Conservation (phyloP, 208 protist genomes). For the Tritrichomonas foetus region DNA sequence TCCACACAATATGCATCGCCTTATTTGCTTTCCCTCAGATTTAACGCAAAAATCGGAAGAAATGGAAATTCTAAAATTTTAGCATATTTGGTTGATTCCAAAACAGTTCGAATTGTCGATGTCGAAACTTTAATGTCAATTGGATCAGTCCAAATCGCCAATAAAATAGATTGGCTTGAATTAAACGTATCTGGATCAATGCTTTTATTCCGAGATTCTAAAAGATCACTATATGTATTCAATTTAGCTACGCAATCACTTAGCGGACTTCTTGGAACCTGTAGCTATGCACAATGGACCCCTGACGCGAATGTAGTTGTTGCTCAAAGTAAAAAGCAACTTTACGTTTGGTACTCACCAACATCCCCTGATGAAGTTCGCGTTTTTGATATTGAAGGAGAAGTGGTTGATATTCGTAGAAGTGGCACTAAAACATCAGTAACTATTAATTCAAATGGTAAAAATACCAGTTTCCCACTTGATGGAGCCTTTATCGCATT, state of each 20-base stretch:
- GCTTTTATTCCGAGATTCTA: background rate
- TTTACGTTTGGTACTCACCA: background rate
- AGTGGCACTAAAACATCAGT: background rate
- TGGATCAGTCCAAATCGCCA: background rate
- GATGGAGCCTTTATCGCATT: background rate
- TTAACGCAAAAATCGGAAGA: background rate
- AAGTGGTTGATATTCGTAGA: background rate
- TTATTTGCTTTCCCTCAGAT: background rate
- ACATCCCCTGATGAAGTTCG: background rate
- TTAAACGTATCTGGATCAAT: conserved; percentile 20
- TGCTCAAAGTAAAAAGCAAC: background rate
- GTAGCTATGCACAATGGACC: conserved; percentile 15
- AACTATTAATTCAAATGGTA: background rate
- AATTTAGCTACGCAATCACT: background rate
- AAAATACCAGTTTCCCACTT: background rate
- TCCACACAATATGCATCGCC: background rate
- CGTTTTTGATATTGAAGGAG: background rate
- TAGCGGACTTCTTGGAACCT: background rate
- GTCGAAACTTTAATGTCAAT: background rate
- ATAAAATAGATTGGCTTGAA: conserved; percentile 4
- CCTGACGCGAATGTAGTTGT: background rate
- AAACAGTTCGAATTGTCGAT: background rate
- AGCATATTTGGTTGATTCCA: background rate
- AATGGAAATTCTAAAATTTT: background rate
- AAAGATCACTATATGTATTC: background rate